Percentiles rank a stretch among this genome's conserved stretches.
Conservation (phyloP, 2,329 filamentous ascomycete genomes). For the Claviceps sp. region DNA sequence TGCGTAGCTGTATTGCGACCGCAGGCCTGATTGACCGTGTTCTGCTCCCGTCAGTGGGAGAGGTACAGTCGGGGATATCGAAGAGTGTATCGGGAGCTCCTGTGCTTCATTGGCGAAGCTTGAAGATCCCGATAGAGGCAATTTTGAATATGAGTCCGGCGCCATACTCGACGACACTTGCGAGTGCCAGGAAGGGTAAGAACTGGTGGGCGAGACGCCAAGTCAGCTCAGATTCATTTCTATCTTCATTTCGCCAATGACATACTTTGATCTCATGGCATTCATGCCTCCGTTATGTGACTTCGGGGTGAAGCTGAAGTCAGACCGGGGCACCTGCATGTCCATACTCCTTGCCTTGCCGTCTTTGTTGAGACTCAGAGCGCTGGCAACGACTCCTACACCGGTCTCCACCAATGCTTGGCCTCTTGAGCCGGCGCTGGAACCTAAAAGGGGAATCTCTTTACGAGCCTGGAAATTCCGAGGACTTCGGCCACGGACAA, state of each 20-base stretch:
- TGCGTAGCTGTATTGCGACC: constrained; percentile 42
- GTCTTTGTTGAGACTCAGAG: constrained; percentile 41
- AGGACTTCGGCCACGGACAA: constrained; percentile 84
- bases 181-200: constrained; percentile 43
- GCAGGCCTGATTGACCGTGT: constrained; percentile 31
- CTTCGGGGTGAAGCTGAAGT: constrained; percentile 47
- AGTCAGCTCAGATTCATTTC: background rate
- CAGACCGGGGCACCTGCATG: constrained; percentile 40
- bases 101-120: constrained; percentile 37
- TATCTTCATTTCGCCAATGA: constrained; percentile 17
- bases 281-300: constrained; percentile 38
- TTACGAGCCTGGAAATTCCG: constrained; percentile 91
- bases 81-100: constrained; percentile 38
- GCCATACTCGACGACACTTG: constrained; percentile 38
- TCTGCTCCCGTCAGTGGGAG: constrained; percentile 36
- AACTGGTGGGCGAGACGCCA: constrained; percentile 36
- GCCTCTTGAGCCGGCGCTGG: constrained; percentile 62
- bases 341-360: constrained; percentile 36
- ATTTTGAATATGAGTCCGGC: constrained; percentile 38
- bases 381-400: constrained; percentile 45
- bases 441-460: constrained; percentile 74
- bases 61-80: constrained; percentile 38
- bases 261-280: constrained; percentile 45
- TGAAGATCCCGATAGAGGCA: constrained; percentile 34
- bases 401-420: constrained; percentile 58